Percentiles rank a stretch among this genome's conserved stretches.
phyloP scores from a whole-genome alignment of 1,284 basidiomycete species.

The Malassezia caprae region DNA sequence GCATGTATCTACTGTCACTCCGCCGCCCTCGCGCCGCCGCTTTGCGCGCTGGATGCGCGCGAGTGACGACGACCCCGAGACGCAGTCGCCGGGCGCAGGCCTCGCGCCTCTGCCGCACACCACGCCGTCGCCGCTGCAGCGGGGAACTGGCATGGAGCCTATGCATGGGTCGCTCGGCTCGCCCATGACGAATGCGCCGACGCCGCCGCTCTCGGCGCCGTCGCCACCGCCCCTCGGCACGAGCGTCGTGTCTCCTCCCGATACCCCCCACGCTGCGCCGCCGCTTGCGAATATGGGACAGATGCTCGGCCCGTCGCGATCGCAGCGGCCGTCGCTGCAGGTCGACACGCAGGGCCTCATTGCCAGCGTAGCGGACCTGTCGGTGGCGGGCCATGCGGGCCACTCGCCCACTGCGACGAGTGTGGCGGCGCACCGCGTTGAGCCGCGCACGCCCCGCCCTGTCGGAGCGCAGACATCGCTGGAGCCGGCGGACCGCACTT shows the following conservation, averaged over 20 bases:
- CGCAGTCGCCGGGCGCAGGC: neutral
- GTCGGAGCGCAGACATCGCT: neutral
- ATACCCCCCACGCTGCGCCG: neutral
- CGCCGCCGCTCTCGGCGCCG: neutral
- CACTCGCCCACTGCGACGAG: neutral
- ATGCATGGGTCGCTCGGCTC: neutral
- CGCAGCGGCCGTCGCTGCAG: neutral
- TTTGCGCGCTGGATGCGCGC: slow-evolving; percentile 11
- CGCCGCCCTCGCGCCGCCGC: slow-evolving; percentile 5
- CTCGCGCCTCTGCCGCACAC: neutral
- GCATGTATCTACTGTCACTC: neutral
- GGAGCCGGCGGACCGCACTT: slow-evolving; percentile 18
- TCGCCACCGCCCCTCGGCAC: neutral
- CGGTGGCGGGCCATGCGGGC: neutral
- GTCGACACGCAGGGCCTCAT: neutral
- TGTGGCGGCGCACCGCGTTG: neutral
- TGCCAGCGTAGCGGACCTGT: neutral
- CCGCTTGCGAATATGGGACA: neutral
- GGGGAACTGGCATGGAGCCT: neutral
- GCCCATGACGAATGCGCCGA: neutral
- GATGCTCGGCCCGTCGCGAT: neutral
- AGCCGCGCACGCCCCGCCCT: neutral
- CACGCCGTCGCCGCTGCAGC: neutral
- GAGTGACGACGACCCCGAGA: neutral
- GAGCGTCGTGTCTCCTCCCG: neutral